These are phyloP conservation scores for Celoporthe dispersa DNA, from an alignment of 2,329 filamentous ascomycete species.

Conservation along the genomic window DNA sequence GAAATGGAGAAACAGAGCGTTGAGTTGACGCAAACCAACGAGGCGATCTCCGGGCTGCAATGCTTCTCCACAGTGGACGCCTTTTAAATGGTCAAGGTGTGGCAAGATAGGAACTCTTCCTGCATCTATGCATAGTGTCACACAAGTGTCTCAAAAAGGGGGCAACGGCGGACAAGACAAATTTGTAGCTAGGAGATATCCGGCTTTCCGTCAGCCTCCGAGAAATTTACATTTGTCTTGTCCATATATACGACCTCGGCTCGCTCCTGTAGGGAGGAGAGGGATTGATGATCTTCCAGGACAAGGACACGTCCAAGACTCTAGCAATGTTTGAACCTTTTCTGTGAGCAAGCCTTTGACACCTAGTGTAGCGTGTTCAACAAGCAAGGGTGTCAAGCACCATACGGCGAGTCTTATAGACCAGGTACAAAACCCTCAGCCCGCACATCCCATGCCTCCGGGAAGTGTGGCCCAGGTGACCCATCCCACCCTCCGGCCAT, in stretches of 20 bases:
- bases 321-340: background rate
- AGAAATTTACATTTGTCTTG: background rate
- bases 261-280: background rate
- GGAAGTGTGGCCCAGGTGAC: constrained; percentile 50
- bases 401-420: constrained; percentile 32
- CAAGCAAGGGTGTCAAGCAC: background rate
- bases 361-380: background rate
- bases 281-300: background rate
- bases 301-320: background rate
- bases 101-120: background rate
- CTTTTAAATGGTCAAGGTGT: background rate
- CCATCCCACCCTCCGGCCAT: constrained; percentile 62
- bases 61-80: background rate
- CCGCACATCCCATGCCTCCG: constrained; percentile 50
- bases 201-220: background rate
- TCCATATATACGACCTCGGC: background rate
- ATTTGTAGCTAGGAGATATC: background rate
- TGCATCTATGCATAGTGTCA: background rate
- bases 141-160: background rate
- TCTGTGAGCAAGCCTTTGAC: background rate
- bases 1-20: constrained; percentile 3
- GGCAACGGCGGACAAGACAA: background rate
- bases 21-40: background rate
- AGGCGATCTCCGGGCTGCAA: background rate
- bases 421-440: constrained; percentile 53